Evolutionary conservation across 495 filamentous ascomycete species (phyloP).

Genomic region (Bacidia gigantensis): DNA sequence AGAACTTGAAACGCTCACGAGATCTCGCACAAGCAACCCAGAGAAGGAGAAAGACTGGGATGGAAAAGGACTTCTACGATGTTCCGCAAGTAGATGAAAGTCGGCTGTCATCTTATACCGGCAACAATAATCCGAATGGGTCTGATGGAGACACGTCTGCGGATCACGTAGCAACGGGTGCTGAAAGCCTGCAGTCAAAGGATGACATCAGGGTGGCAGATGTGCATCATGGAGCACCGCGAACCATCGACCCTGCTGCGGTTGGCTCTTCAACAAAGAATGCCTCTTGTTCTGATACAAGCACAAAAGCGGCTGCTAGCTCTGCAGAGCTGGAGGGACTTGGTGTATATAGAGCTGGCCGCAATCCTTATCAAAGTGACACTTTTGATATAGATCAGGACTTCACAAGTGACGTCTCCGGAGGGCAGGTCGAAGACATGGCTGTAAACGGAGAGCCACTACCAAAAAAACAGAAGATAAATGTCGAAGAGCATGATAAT

Average conservation of each 20-base stretch:
- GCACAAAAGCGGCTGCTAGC: slow-evolving; percentile 3
- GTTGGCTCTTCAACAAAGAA: neutral
- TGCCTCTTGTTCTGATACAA: neutral
- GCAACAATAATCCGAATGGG: slow-evolving; percentile 34
- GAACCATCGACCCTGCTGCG: no score
- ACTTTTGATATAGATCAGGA: slow-evolving; percentile 21
- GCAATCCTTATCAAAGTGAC: slow-evolving; percentile 14
- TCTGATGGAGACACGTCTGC: slow-evolving; percentile 37
- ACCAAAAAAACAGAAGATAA: slow-evolving; percentile 24
- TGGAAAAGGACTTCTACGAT: slow-evolving; percentile 14
- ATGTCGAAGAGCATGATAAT: no score
- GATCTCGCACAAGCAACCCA: slow-evolving; percentile 5
- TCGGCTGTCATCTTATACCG: slow-evolving; percentile 33
- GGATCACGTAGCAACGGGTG: slow-evolving; percentile 10
- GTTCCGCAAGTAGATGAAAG: slow-evolving; percentile 33
- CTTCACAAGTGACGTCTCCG: slow-evolving; percentile 13
- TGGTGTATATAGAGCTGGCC: slow-evolving; percentile 15
- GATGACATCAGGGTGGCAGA: neutral
- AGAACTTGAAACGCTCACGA: slow-evolving; percentile 36
- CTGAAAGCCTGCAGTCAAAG: slow-evolving; percentile 18
- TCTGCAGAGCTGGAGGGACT: slow-evolving; percentile 15
- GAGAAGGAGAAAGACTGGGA: neutral
- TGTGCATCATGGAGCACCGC: neutral
- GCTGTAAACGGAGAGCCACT: slow-evolving; percentile 6
- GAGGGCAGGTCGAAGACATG: slow-evolving; percentile 7